Percentiles rank a stretch among this genome's conserved stretches.
These are phyloP conservation scores for Ogataea saltuana DNA, from an alignment of 805 yeast species.

Conservation along the genomic window DNA sequence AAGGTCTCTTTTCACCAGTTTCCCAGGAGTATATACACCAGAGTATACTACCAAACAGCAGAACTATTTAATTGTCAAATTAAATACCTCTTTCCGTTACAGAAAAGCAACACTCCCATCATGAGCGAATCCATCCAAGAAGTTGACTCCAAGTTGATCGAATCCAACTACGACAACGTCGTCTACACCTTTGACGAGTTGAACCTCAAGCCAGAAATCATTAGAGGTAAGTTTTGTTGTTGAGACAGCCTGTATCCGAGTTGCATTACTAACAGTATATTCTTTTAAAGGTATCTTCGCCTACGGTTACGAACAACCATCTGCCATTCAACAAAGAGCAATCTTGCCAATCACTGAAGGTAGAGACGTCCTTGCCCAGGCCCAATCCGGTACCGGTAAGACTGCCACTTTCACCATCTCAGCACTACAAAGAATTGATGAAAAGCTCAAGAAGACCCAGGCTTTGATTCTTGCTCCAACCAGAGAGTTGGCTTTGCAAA, in stretches of 20 bases:
- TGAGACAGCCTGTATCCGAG: too few relatives aligned
- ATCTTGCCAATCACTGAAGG: constrained; percentile 93
- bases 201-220: constrained; percentile 69
- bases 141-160: constrained; percentile 80
- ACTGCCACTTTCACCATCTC: constrained; percentile 98
- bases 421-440: constrained; percentile 82
- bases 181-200: constrained; percentile 73
- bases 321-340: constrained; percentile 97
- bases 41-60: constrained; percentile 8
- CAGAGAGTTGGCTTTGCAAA: constrained; percentile 93
- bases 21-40: constrained; percentile 5
- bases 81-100: constrained; percentile 1
- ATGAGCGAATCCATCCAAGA: constrained; percentile 66
- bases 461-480: constrained; percentile 94
- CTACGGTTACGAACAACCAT: constrained; percentile 94
- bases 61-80: constrained; percentile 3
- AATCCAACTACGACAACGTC: constrained; percentile 95
- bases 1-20: background rate
- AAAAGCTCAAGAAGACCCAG: constrained; percentile 71
- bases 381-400: constrained; percentile 99
- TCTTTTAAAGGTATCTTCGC: constrained; percentile 65
- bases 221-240: constrained; percentile 52
- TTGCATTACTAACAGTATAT: constrained; percentile 34
- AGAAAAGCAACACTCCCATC: constrained; percentile 16
- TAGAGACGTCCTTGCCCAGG: constrained; percentile 96